Percentiles rank a stretch among this genome's conserved stretches.
phyloP scores from a whole-genome alignment of 176 grass and related monocot genomes.

The Avena sativa region DNA sequence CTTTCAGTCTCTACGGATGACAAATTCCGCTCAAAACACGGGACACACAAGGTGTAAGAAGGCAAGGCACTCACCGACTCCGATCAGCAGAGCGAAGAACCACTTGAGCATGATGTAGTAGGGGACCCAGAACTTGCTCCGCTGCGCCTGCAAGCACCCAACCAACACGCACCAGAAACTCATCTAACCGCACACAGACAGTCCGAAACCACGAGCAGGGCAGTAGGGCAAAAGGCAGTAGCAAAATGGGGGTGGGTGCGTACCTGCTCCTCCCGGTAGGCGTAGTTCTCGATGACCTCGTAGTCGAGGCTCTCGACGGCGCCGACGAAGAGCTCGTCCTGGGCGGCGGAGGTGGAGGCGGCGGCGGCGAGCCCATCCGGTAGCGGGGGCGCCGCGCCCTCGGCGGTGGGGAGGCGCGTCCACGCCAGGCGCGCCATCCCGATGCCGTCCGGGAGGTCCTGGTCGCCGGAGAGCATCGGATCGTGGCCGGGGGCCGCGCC shows the following conservation, averaged over 20 bases:
- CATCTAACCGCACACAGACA: not conserved
- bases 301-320: conserved; percentile 95
- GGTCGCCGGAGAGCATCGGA: conserved; percentile 73
- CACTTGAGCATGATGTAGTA: conserved; percentile 95
- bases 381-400: conserved; percentile 31
- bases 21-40: not conserved
- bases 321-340: conserved; percentile 46
- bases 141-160: conserved; percentile 65
- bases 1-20: not conserved
- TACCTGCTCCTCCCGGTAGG: conserved; percentile 99
- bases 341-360: not conserved
- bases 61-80: conserved; percentile 64
- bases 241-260: not conserved
- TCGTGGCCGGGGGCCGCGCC: conserved; percentile 25
- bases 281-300: conserved; percentile 98
- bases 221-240: not conserved
- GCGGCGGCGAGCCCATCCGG: conserved; percentile 36
- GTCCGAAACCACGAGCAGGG: not conserved
- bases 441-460: conserved; percentile 78
- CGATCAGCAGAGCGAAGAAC: conserved; percentile 85
- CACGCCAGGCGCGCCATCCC: conserved; percentile 81
- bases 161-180: not conserved
- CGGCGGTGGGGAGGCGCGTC: conserved; percentile 77
- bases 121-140: conserved; percentile 89
- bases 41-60: not conserved